Base-by-base conservation (phyloP, 2,329 filamentous ascomycete species). In the Arthrobotrys musiformis region DNA sequence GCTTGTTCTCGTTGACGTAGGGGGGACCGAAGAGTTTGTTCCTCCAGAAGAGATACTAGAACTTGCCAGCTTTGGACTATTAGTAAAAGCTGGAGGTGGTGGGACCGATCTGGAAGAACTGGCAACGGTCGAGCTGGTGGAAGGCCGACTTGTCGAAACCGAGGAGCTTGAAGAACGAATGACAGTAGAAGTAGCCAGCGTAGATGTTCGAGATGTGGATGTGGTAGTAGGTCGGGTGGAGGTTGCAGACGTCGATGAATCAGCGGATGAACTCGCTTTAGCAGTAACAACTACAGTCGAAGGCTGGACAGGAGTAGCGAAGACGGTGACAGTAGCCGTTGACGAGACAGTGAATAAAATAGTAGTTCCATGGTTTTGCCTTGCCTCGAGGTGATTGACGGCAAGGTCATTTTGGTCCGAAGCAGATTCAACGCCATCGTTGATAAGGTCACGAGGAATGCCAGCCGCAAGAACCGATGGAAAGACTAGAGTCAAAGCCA, bases 241-340 rank as follows among this genome's bases (percentile, higher is more conserved):
- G 50, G n/a, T 35, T 22, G 9, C 8, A 30, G 48, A 52, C 24
- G 24, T n/a, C 15, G 22, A 4, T 8, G 48, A 30, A 24, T 40
- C 40, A 30, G 30, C 52, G 24, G 54, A 19, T 1, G 52, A n/a
- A 35, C 19, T 5, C 11, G 4, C 46, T 17, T 40, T 67, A 22
- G 35, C 64, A 26, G 19, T 58, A 24, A 46, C 24, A 24, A 35
- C 24, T 2, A 35, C 30, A 37, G 69, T 35, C 1, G 28, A 46
- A 19, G 56, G 30, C 17, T 24, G 42, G 24, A 22, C 7, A 2
- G 44, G 26, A 9, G 63, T 58, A n/a, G 50, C 50, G 35, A 37
- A 35, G 28, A 76, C 48, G 4, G 72, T 76, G 22, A 76, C 58
- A n/a, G 70, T 76, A n/a, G 40, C 37, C 7, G 70, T 76, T 35